Base-by-base conservation (phyloP, 2,329 filamentous ascomycete genomes). In the Paracoccidioides brasiliensis region DNA sequence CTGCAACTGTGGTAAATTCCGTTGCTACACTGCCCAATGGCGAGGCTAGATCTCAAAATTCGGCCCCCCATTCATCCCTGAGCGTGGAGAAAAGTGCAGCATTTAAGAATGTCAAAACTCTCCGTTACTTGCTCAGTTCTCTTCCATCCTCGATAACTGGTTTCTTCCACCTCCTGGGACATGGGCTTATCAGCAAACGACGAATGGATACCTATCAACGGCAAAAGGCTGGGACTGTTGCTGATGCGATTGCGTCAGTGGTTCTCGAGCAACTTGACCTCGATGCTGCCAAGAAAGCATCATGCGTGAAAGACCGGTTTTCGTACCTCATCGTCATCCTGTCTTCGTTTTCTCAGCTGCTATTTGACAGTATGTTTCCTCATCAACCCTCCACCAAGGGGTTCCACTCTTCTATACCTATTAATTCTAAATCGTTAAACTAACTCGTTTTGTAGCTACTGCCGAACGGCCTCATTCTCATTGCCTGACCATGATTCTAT, bases 111-210 rank as follows among this genome's bases (percentile, higher is more conserved):
- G 89, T 85, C 43, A 82, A 86, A 65, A 84, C 81, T 10, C 76
- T 97, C 46, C 81, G 85, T 41, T 84, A 84, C 61, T 75, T 97
- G 9, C 77, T 97, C 10, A 85, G 86, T 63, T 84, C 88, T 38
- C 80, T 94, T 62, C 84, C 90, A 28, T 83, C 83, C 7, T 84
- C 85, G 3, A 85, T 90, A n/a, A 86, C 88, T 15, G 84, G 86
- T 0, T 86, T 97, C 62, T 86, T 95, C 66, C 88, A 95, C 64
- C 85, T 83, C 1, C 75, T 97, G 45, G 91, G 91, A 10, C 93
- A 89, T 68, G 81, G 86, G 14, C 75, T 97, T 28, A 77, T 95
- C 3, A 82, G 83, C 45, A 86, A 88, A 57, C 82, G 90, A 52
- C 82, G 82, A 59, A 78, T 81, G 33, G 90, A 96, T 62, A 64